A percentile compares a stretch with the other conserved stretches of the same genome.
Conservation (phyloP, 2,329 filamentous ascomycete genomes). For the Trichoderma breve region DNA sequence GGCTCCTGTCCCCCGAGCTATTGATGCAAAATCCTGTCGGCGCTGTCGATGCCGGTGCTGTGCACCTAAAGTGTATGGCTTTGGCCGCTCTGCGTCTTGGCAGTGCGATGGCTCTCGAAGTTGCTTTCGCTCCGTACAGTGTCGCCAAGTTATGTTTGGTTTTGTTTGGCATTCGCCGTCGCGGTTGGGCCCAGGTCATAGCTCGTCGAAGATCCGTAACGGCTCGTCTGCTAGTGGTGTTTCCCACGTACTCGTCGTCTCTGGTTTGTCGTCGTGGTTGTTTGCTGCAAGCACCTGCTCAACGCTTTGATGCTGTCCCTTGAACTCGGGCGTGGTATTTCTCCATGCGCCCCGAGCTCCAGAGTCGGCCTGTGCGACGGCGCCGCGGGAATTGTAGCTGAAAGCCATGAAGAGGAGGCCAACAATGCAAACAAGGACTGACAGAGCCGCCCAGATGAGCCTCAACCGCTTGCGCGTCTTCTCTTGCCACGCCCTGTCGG, state of each 20-base stretch:
- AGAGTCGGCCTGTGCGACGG: slow-evolving; percentile 9
- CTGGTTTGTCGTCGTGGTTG: slow-evolving; percentile 24
- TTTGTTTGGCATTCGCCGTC: not conserved
- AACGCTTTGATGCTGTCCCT: slow-evolving; percentile 18
- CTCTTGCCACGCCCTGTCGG: slow-evolving; percentile 67
- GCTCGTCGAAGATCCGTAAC: slow-evolving; percentile 47
- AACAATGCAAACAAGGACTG: slow-evolving; percentile 46
- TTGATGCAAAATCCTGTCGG: slow-evolving; percentile 5
- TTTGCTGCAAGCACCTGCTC: slow-evolving; percentile 22
- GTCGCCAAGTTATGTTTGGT: not conserved
- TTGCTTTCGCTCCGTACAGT: not conserved
- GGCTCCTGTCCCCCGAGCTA: not conserved
- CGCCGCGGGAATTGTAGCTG: slow-evolving; percentile 24
- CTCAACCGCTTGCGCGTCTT: slow-evolving; percentile 62
- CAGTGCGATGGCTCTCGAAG: not conserved
- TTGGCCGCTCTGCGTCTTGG: not conserved
- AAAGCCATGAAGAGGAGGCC: slow-evolving; percentile 42
- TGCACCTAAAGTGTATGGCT: not conserved
- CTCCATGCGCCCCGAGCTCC: not conserved
- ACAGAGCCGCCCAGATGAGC: slow-evolving; percentile 61
- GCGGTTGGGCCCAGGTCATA: slow-evolving; percentile 30
- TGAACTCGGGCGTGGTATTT: not conserved
- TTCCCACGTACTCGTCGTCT: slow-evolving; percentile 29
- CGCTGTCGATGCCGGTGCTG: not conserved
- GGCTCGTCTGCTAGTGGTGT: slow-evolving; percentile 34